Base-by-base conservation (phyloP, 1,284 basidiomycete species). In the Ustilago crameri region DNA sequence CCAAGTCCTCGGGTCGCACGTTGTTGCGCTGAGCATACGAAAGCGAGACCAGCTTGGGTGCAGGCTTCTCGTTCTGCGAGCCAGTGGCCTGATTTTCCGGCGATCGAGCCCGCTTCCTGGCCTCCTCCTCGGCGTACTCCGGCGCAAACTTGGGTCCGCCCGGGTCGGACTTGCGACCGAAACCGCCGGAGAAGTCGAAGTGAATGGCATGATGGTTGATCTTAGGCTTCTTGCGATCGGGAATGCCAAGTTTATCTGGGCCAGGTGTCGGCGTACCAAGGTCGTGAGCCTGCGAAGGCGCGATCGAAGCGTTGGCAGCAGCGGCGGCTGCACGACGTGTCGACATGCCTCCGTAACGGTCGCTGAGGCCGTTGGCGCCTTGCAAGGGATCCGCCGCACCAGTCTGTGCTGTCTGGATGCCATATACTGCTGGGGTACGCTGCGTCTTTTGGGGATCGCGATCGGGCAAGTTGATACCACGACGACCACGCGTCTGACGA, bases 371-470 rank as follows among this genome's bases (percentile, higher is more conserved):
- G 35, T 60, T 71, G 27, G 42, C 47, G 22, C 47, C 44, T 46
- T 63, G 50, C 56, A 65, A 30, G 15, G 63, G 46, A 12, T 35
- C 43, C 8, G 55, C 56, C 8, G 63, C 48, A 22, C 67, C 78
- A 22, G 68, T 54, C 43, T 63, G 55, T 1, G 66, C 76, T 27
- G 71, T 78, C 46, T 82, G 80, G 20, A 82, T 75, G 50, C 80
- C 80, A 22, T 55, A 78, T 17, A 83, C 72, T 18, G 78, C 79
- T 2, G 80, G 75, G 26, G 81, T 80, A 35, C 96, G 90, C 83
- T 91, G 91, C 9, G 96, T 98, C 84, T 93, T 89, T 79, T 91
- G 88, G 3, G 93, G 91, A 72, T 98, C 95, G 52, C 95, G 90
- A 81, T 98, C 96, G 0, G 95, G 94, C 15, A 98, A 86, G 2